A percentile compares a stretch with the other conserved stretches of the same genome.
Conservation (phyloP, 1,284 basidiomycete genomes). For the Ceratobasidium sp. region DNA sequence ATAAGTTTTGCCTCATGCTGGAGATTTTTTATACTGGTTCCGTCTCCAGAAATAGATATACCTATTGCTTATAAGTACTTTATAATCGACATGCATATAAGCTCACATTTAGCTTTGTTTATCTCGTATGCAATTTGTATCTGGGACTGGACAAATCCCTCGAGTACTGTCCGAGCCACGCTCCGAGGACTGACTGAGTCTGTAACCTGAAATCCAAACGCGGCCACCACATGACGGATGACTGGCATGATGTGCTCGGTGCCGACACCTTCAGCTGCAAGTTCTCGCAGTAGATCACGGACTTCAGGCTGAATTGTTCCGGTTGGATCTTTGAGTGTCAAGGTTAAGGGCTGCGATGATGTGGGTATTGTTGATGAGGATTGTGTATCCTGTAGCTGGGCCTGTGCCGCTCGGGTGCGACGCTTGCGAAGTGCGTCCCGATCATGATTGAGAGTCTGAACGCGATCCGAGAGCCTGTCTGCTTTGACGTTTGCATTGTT, state of each 20-base stretch:
- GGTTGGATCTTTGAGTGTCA: background rate
- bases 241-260: background rate
- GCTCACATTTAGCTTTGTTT: background rate
- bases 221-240: background rate
- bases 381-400: background rate
- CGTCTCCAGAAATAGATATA: conserved; percentile 27
- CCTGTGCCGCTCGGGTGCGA: too few relatives aligned
- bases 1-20: conserved; percentile 18
- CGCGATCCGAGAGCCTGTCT: too few relatives aligned
- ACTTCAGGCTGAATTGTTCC: background rate
- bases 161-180: background rate
- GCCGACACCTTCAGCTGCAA: background rate
- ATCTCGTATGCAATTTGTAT: conserved; percentile 20
- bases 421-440: background rate
- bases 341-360: too few relatives aligned
- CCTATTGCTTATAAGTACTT: background rate
- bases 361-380: background rate
- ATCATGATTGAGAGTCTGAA: too few relatives aligned
- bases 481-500: too few relatives aligned
- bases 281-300: background rate
- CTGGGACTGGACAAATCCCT: conserved; percentile 4
- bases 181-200: conserved; percentile 12
- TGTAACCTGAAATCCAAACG: background rate
- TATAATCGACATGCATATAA: background rate
- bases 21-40: conserved; percentile 30